phyloP scores from a whole-genome alignment of 495 filamentous ascomycete genomes.

The Talaromyces trachyspermus region DNA sequence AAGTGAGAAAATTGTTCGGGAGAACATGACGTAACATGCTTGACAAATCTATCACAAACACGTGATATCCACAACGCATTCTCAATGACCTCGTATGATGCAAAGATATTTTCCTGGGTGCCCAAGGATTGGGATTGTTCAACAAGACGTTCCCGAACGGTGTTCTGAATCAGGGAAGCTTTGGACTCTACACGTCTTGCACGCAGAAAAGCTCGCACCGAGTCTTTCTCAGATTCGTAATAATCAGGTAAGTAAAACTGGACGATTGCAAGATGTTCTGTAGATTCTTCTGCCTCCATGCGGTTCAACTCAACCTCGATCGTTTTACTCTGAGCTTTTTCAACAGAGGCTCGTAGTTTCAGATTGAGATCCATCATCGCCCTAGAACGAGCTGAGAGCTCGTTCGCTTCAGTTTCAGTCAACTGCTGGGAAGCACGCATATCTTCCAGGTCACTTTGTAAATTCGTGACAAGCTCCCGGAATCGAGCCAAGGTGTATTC shows the following conservation, averaged over 20 bases:
- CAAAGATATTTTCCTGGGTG: conserved; percentile 63
- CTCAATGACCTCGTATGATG: conserved; percentile 71
- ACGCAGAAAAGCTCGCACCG: conserved; percentile 73
- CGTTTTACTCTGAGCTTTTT: conserved; percentile 86
- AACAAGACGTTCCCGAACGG: conserved; percentile 69
- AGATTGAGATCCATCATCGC: conserved; percentile 95
- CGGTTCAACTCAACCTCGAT: conserved; percentile 84
- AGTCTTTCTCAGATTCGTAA: conserved; percentile 71
- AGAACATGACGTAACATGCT: conserved; percentile 65
- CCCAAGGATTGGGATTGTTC: conserved; percentile 42
- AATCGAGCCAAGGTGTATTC: conserved; percentile 86
- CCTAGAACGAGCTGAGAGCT: conserved; percentile 73
- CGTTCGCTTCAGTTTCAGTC: conserved; percentile 83
- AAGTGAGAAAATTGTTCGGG: conserved; percentile 68
- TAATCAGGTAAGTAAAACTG: conserved; percentile 84
- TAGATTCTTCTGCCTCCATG: conserved; percentile 83
- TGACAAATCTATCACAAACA: conserved; percentile 78
- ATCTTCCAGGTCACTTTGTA: conserved; percentile 85
- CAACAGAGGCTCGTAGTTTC: conserved; percentile 80
- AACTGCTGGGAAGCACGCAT: conserved; percentile 86
- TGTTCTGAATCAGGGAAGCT: conserved; percentile 66
- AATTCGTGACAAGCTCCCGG: conserved; percentile 74
- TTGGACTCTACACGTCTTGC: conserved; percentile 90
- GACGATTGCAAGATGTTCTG: conserved; percentile 81
- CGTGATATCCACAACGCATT: conserved; percentile 77